Percentiles rank a stretch among this genome's conserved stretches.
Evolutionary conservation across 805 yeast species (phyloP).

Genomic region (Wickerhamomyces queroliae): DNA sequence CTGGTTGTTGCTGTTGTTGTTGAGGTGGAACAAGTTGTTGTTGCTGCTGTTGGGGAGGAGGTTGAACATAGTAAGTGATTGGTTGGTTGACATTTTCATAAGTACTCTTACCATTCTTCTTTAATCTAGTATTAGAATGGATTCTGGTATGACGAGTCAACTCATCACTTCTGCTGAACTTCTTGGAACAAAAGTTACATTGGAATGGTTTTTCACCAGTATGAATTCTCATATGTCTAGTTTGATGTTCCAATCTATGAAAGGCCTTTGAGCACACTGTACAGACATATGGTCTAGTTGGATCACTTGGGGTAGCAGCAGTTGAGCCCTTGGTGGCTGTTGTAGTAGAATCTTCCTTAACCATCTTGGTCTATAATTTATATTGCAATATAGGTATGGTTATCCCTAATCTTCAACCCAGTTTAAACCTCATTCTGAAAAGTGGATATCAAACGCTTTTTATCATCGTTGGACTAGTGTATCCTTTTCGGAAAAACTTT

Average conservation of each 20-base stretch:
- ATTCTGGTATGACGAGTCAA: conserved; percentile 80
- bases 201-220: conserved; percentile 92
- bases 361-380: background rate
- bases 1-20: conserved; percentile 4
- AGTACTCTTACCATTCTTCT: conserved; percentile 32
- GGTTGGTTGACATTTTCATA: conserved; percentile 17
- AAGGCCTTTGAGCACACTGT: conserved; percentile 82
- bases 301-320: conserved; percentile 4
- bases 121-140: conserved; percentile 54
- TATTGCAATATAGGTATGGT: too few species aligned
- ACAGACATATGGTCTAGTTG: conserved; percentile 70
- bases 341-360: background rate
- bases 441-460: too few species aligned
- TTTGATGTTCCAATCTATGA: conserved; percentile 85
- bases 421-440: too few species aligned
- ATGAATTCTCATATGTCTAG: conserved; percentile 87
- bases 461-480: too few species aligned
- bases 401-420: too few species aligned
- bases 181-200: conserved; percentile 73
- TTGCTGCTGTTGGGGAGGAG: conserved; percentile 5
- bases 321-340: background rate
- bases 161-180: conserved; percentile 79
- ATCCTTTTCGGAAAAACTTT: too few species aligned
- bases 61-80: conserved; percentile 21
- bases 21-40: background rate